Evolutionary conservation across 2,329 filamentous ascomycete species (phyloP).

Genomic region (Fusarium liriodendri): DNA sequence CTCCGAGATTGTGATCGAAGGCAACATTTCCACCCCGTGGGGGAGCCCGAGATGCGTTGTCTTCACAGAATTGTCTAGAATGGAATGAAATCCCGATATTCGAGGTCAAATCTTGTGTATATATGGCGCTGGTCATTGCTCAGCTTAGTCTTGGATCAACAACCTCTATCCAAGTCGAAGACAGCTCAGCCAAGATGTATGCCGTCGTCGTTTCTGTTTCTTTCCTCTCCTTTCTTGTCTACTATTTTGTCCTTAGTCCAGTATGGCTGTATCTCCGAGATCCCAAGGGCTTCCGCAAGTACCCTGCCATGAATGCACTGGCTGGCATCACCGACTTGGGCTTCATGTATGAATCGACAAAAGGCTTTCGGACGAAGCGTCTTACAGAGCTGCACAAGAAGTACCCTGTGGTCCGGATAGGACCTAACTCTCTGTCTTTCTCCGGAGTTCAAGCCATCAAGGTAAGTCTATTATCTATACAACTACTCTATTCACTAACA

Average conservation of each 20-base stretch:
- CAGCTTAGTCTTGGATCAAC: not conserved
- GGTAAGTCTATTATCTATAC: not conserved
- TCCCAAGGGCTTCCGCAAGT: conserved; percentile 48
- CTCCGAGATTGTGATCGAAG: not conserved
- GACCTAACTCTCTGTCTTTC: conserved; percentile 42
- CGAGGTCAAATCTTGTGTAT: not conserved
- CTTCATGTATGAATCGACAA: conserved; percentile 16
- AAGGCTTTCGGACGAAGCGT: conserved; percentile 40
- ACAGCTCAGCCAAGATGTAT: not conserved
- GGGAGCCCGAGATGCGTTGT: not conserved
- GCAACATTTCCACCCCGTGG: not conserved
- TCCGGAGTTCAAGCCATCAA: conserved; percentile 39
- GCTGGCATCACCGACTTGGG: conserved; percentile 30
- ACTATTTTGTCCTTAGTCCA: not conserved
- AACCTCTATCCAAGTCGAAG: not conserved
- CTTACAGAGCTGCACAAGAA: conserved; percentile 59
- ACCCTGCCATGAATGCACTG: conserved; percentile 29
- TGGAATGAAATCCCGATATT: not conserved
- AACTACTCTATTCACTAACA: not conserved
- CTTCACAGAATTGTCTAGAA: not conserved
- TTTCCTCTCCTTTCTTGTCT: not conserved
- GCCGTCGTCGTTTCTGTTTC: not conserved
- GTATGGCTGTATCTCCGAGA: conserved; percentile 33
- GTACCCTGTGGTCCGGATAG: conserved; percentile 44
- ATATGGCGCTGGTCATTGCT: not conserved